phyloP scores from a whole-genome alignment of 345 rosid genomes.

The Lumnitzera littorea region DNA sequence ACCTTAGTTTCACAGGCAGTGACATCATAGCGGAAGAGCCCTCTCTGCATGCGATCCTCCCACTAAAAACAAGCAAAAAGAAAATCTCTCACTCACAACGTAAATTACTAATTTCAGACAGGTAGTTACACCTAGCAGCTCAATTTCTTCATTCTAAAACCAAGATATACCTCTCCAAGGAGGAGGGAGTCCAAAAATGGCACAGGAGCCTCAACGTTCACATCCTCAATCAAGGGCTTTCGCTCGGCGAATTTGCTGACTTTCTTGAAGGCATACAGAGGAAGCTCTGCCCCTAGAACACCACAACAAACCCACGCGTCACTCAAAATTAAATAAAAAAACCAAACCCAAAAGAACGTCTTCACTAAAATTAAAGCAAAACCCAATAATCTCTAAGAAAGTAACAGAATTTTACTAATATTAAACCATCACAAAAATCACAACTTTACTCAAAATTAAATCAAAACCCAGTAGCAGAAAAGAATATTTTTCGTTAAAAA shows the following conservation, averaged over 20 bases:
- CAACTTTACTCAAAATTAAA: too few relatives aligned
- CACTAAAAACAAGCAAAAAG: slow-evolving; percentile 41
- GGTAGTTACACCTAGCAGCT: not conserved
- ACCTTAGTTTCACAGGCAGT: slow-evolving; percentile 96
- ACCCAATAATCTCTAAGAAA: too few relatives aligned
- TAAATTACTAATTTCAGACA: not conserved
- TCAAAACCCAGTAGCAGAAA: too few relatives aligned
- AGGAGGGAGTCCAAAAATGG: slow-evolving; percentile 66
- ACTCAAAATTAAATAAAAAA: too few relatives aligned
- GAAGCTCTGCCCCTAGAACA: slow-evolving; percentile 56
- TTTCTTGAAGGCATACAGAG: slow-evolving; percentile 62
- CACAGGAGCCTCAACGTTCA: slow-evolving; percentile 36
- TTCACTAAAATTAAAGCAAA: too few relatives aligned
- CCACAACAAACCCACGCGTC: too few relatives aligned
- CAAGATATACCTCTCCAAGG: slow-evolving; percentile 65
- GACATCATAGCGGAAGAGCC: slow-evolving; percentile 93
- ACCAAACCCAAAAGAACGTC: too few relatives aligned
- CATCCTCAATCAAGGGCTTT: slow-evolving; percentile 21
- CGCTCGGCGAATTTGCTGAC: slow-evolving; percentile 18
- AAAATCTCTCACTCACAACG: slow-evolving; percentile 1
- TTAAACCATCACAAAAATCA: too few relatives aligned
- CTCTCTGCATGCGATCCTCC: slow-evolving; percentile 88
- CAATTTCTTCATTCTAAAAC: not conserved
- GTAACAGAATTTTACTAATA: too few relatives aligned
- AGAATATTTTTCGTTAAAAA: too few relatives aligned